Evolutionary conservation across 768 basidiomycete genomes (phyloP).

Genomic region (Lepiota brunneoincarnata): DNA sequence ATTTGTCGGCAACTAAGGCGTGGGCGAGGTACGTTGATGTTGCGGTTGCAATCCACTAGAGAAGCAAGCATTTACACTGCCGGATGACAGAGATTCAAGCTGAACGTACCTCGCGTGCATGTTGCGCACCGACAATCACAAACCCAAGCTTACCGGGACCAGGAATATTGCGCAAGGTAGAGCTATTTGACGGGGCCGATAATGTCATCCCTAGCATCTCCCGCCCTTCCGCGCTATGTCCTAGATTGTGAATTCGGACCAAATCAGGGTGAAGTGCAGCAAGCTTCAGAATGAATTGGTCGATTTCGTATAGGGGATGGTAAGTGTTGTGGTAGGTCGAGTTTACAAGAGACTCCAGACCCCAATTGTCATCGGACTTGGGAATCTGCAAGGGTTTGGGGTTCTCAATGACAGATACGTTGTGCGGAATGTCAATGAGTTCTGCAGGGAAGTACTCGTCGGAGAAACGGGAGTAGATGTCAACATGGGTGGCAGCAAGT

Average conservation of each 20-base stretch:
- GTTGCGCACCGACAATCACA: conserved; percentile 70
- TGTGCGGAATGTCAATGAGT: conserved; percentile 22
- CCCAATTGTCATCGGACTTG: conserved; percentile 24
- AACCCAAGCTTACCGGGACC: conserved; percentile 45
- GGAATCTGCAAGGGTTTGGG: conserved; percentile 1
- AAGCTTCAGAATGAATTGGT: conserved; percentile 49
- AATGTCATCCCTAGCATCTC: conserved; percentile 57
- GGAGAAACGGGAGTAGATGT: conserved; percentile 41
- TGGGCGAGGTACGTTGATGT: conserved; percentile 74
- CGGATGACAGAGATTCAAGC: conserved; percentile 28
- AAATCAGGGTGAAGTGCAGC: conserved; percentile 43
- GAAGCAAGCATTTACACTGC: background rate
- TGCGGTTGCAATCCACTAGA: conserved; percentile 78
- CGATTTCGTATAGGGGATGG: conserved; percentile 55
- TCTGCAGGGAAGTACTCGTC: conserved; percentile 19
- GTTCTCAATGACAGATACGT: conserved; percentile 13
- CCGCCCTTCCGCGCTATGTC: conserved; percentile 55
- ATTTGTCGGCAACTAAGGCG: conserved; percentile 51
- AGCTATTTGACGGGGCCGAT: conserved; percentile 23
- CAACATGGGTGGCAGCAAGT: conserved; percentile 40
- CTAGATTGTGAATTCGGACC: conserved; percentile 45
- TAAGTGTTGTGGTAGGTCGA: conserved; percentile 44
- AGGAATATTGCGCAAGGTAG: background rate
- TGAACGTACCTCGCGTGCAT: conserved; percentile 65
- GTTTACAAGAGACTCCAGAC: conserved; percentile 30